phyloP scores from a whole-genome alignment of 306 rosid species.

The Prunus campanulata region DNA sequence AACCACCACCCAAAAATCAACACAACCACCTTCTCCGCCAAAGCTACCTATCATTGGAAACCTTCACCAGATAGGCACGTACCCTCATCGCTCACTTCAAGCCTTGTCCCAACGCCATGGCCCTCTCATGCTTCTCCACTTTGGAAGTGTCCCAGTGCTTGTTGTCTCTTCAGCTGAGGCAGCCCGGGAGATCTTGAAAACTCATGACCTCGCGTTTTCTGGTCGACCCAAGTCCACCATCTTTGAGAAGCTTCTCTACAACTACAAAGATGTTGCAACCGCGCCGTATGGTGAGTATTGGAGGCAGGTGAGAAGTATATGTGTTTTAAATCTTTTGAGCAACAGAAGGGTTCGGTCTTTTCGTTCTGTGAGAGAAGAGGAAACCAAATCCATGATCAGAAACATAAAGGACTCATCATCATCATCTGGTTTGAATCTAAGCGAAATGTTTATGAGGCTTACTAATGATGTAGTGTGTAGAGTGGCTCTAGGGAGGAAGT shows the following conservation, averaged over 20 bases:
- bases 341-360: conserved; percentile 37
- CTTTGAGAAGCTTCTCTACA: conserved; percentile 25
- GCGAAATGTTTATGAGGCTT: conserved; percentile 21
- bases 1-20: neutral
- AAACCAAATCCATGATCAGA: conserved; percentile 14
- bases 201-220: conserved; percentile 34
- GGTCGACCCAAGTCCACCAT: conserved; percentile 13
- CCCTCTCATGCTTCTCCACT: conserved; percentile 43
- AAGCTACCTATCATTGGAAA: conserved; percentile 52
- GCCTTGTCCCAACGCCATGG: conserved; percentile 37
- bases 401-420: conserved; percentile 18
- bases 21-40: conserved; percentile 43
- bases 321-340: conserved; percentile 30
- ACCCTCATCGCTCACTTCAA: conserved; percentile 36
- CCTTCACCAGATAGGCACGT: conserved; percentile 39
- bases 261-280: conserved; percentile 24
- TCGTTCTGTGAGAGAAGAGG: conserved; percentile 27
- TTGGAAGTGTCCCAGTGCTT: conserved; percentile 32
- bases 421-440: conserved; percentile 31
- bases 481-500: conserved; percentile 56
- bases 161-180: conserved; percentile 10
- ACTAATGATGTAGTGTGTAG: conserved; percentile 44
- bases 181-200: conserved; percentile 39
- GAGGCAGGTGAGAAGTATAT: conserved; percentile 36
- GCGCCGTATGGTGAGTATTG: conserved; percentile 49